phyloP scores from a whole-genome alignment of 129 eudicot species.

The Centaurea solstitialis region DNA sequence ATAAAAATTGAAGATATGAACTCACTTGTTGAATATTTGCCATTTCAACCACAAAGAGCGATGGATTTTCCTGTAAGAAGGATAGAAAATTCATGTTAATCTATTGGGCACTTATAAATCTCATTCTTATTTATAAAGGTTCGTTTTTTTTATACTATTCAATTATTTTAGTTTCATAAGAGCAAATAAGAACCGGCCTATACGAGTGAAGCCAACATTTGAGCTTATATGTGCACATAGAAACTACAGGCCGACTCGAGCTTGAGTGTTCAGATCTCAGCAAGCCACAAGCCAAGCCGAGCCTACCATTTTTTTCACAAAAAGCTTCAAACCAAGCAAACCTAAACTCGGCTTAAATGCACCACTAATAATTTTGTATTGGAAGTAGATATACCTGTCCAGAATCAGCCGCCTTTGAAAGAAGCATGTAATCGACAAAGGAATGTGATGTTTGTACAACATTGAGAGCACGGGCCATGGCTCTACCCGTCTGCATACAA shows the following conservation, averaged over 20 bases:
- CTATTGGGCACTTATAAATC: neutral
- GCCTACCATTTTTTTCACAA: neutral
- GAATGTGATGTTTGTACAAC: constrained; percentile 86
- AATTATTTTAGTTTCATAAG: neutral
- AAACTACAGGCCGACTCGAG: neutral
- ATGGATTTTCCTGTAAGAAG: constrained; percentile 76
- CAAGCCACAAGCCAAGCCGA: neutral
- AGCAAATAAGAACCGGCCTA: neutral
- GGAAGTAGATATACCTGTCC: constrained; percentile 58
- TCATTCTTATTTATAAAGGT: neutral
- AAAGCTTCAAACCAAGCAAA: neutral
- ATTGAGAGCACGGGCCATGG: constrained; percentile 75
- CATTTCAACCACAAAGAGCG: constrained; percentile 78
- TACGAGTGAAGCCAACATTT: neutral
- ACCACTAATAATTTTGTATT: neutral
- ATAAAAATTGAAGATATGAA: constrained; percentile 11
- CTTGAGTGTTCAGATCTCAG: neutral
- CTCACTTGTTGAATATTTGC: constrained; percentile 70
- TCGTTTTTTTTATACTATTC: neutral
- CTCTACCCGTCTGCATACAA: constrained; percentile 65
- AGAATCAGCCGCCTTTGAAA: constrained; percentile 66
- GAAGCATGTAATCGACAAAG: constrained; percentile 75
- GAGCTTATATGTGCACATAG: neutral
- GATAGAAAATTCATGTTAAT: constrained; percentile 1
- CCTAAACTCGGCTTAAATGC: neutral